phyloP scores from a whole-genome alignment of 139 green algal genomes.

The Coelastrella sp. region DNA sequence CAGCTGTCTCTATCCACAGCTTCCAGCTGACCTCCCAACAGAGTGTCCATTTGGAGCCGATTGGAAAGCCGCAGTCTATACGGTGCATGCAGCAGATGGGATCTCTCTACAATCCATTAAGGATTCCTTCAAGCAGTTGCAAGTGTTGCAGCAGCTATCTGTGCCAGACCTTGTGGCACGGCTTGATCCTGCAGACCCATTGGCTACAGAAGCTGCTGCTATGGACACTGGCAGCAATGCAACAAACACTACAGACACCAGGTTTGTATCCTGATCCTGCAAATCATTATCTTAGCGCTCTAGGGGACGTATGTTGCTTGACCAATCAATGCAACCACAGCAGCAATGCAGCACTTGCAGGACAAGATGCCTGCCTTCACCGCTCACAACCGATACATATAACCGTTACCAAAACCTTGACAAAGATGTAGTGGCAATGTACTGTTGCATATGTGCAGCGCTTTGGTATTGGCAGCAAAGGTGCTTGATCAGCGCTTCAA shows the following conservation, averaged over 20 bases:
- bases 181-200: conserved; percentile 40
- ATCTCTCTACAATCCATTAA: conserved; percentile 32
- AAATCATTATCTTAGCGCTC: neutral
- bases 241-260: neutral
- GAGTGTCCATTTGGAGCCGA: conserved; percentile 22
- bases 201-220: conserved; percentile 52
- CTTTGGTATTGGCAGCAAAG: neutral
- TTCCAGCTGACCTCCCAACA: conserved; percentile 34
- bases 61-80: conserved; percentile 23
- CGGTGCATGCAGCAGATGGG: conserved; percentile 6
- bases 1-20: conserved; percentile 15
- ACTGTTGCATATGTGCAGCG: conserved; percentile 40
- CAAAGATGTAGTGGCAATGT: neutral
- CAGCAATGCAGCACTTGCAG: too few relatives aligned
- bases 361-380: too few relatives aligned
- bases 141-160: conserved; percentile 42
- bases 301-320: neutral
- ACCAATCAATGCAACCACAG: neutral
- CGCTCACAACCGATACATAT: too few relatives aligned
- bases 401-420: too few relatives aligned
- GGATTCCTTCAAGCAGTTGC: conserved; percentile 55
- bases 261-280: neutral
- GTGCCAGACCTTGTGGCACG: conserved; percentile 51
- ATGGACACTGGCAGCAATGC: conserved; percentile 25
- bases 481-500: conserved; percentile 55